phyloP scores from a whole-genome alignment of 352 stramenopile species.

The Achlya hypogyna region DNA sequence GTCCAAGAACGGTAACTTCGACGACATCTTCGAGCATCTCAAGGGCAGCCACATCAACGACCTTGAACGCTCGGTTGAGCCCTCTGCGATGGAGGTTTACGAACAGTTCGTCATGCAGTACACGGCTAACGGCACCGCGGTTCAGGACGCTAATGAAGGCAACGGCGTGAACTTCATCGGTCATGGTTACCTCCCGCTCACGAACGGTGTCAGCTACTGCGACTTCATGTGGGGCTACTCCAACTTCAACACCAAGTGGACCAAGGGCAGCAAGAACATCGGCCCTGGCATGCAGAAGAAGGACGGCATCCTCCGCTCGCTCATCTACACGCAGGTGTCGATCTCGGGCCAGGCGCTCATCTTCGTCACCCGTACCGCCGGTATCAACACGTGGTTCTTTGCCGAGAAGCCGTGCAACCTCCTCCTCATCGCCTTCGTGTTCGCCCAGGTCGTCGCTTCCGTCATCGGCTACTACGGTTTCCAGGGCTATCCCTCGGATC shows the following conservation, averaged over 20 bases:
- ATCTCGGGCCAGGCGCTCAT: constrained; percentile 64
- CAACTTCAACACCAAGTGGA: constrained; percentile 64
- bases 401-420: constrained; percentile 47
- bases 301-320: constrained; percentile 49
- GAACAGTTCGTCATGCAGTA: constrained; percentile 51
- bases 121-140: constrained; percentile 22
- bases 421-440: constrained; percentile 51
- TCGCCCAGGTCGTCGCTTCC: constrained; percentile 51
- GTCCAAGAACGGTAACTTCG: background rate
- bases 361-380: constrained; percentile 56
- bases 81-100: constrained; percentile 33
- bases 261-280: constrained; percentile 42
- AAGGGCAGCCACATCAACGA: constrained; percentile 44
- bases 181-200: constrained; percentile 44
- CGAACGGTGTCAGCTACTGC: constrained; percentile 52
- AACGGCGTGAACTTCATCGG: constrained; percentile 43
- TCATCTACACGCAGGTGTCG: constrained; percentile 61
- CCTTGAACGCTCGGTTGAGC: constrained; percentile 24
- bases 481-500: constrained; percentile 48
- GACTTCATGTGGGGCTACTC: constrained; percentile 52
- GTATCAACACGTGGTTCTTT: constrained; percentile 69
- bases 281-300: constrained; percentile 54
- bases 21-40: constrained; percentile 46
- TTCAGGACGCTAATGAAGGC: constrained; percentile 29
- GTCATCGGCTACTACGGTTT: constrained; percentile 63